phyloP scores from a whole-genome alignment of 1,284 basidiomycete species.

The Ustilago bromivora region DNA sequence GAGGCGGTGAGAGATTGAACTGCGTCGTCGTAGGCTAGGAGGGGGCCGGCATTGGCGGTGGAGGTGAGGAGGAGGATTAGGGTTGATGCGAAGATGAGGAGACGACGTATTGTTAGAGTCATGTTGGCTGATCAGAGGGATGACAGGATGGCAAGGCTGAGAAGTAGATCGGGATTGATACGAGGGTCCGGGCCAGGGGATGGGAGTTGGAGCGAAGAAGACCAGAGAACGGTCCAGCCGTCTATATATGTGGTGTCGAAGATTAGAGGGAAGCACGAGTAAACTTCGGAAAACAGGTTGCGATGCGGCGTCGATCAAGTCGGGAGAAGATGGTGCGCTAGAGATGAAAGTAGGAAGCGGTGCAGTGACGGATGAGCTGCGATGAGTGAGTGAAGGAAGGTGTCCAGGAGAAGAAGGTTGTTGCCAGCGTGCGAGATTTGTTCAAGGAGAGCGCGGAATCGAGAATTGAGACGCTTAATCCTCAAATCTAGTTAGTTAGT shows the following conservation, averaged over 20 bases:
- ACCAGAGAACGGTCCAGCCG: slow-evolving; percentile 5
- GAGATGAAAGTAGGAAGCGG: slow-evolving; percentile 5
- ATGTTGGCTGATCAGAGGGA: slow-evolving; percentile 1
- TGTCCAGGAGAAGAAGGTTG: neutral
- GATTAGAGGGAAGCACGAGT: neutral
- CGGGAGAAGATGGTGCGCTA: neutral
- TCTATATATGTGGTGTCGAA: neutral
- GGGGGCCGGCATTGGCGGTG: slow-evolving; percentile 11
- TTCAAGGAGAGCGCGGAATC: neutral
- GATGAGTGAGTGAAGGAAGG: neutral
- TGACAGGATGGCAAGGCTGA: neutral
- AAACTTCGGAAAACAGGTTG: neutral
- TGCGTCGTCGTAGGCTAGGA: slow-evolving; percentile 28
- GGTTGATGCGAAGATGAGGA: slow-evolving; percentile 5
- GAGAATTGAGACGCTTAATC: too few species aligned
- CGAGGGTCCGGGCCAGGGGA: neutral
- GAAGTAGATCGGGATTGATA: neutral
- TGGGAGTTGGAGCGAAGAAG: neutral
- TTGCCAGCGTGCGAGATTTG: neutral
- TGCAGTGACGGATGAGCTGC: neutral
- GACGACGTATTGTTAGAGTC: slow-evolving; percentile 13
- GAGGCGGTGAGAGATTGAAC: slow-evolving; percentile 22
- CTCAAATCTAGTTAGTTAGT: too few species aligned
- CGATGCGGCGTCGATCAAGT: neutral
- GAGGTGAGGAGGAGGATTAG: slow-evolving; percentile 9